Evolutionary conservation across 192 early-diverging fungal genomes (phyloP).

Genomic region (Coemansia sp.): DNA sequence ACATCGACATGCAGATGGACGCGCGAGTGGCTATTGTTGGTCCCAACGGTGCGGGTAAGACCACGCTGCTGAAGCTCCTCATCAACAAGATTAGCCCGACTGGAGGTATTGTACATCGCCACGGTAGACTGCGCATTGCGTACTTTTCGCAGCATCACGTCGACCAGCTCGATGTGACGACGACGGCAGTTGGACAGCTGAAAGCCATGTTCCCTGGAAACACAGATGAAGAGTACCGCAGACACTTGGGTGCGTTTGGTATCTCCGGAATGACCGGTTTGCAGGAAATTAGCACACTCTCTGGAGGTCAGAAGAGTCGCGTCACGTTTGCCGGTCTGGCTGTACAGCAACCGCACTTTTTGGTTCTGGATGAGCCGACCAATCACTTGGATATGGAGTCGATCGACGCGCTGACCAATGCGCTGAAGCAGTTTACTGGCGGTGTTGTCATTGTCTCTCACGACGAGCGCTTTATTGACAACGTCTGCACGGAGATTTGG

Average conservation of each 20-base stretch:
- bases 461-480: slow-evolving; percentile 94
- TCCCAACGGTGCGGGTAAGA: slow-evolving; percentile 98
- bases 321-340: slow-evolving; percentile 96
- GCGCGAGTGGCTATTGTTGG: slow-evolving; percentile 98
- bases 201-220: slow-evolving; percentile 84
- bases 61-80: slow-evolving; percentile 91
- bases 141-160: slow-evolving; percentile 98
- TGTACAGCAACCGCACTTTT: slow-evolving; percentile 83
- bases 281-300: slow-evolving; percentile 91
- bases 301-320: slow-evolving; percentile 95
- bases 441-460: slow-evolving; percentile 96
- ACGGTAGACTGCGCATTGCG: slow-evolving; percentile 90
- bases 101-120: slow-evolving; percentile 79
- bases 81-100: slow-evolving; percentile 81
- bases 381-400: slow-evolving; percentile 90
- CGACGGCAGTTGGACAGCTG: slow-evolving; percentile 86
- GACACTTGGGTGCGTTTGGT: slow-evolving; percentile 91
- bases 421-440: slow-evolving; percentile 85
- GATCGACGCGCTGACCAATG: slow-evolving; percentile 89
- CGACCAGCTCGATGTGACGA: slow-evolving; percentile 89
- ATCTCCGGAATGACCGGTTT: slow-evolving; percentile 94
- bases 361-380: slow-evolving; percentile 98
- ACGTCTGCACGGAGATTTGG: slow-evolving; percentile 88
- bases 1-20: slow-evolving; percentile 95
- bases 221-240: slow-evolving; percentile 93